phyloP scores from a whole-genome alignment of 306 rosid genomes.

The Nissolia schottii region DNA sequence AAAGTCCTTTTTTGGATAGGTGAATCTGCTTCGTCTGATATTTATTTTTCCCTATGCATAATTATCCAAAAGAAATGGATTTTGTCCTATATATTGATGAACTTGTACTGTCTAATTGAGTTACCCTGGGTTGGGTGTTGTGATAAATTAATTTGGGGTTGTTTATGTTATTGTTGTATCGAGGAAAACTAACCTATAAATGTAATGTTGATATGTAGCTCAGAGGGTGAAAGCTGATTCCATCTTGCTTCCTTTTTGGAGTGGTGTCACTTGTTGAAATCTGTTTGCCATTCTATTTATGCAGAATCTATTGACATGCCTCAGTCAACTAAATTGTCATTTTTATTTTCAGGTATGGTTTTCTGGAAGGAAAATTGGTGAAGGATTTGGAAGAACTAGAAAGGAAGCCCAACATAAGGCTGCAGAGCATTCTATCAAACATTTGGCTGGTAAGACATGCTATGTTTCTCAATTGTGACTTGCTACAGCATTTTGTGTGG shows the following conservation, averaged over 20 bases:
- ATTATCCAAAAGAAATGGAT: background rate
- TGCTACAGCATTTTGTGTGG: constrained; percentile 7
- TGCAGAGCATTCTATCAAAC: constrained; percentile 78
- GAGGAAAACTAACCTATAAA: constrained; percentile 3
- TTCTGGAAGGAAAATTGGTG: constrained; percentile 84
- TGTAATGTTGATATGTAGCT: background rate
- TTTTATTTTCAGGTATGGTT: constrained; percentile 69
- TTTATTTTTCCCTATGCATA: background rate
- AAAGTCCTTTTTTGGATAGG: background rate
- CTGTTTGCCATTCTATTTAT: constrained; percentile 4
- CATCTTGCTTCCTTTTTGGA: constrained; percentile 12
- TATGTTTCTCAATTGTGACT: constrained; percentile 1
- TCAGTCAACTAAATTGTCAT: constrained; percentile 11
- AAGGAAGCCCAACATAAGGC: constrained; percentile 85
- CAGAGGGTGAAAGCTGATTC: constrained; percentile 11
- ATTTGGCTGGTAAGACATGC: constrained; percentile 69
- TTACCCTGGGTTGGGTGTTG: constrained; percentile 1
- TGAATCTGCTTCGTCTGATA: background rate
- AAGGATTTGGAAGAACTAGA: constrained; percentile 82
- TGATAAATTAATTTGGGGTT: background rate
- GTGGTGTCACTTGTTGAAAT: constrained; percentile 8
- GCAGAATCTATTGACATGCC: constrained; percentile 18
- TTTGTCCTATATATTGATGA: background rate
- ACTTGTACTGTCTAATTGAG: background rate
- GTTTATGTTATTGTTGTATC: constrained; percentile 2